Evolutionary conservation across 768 basidiomycete genomes (phyloP), one percentile per base, ranked within the genome.

Genomic region (Agaricus subrufescens): DNA sequence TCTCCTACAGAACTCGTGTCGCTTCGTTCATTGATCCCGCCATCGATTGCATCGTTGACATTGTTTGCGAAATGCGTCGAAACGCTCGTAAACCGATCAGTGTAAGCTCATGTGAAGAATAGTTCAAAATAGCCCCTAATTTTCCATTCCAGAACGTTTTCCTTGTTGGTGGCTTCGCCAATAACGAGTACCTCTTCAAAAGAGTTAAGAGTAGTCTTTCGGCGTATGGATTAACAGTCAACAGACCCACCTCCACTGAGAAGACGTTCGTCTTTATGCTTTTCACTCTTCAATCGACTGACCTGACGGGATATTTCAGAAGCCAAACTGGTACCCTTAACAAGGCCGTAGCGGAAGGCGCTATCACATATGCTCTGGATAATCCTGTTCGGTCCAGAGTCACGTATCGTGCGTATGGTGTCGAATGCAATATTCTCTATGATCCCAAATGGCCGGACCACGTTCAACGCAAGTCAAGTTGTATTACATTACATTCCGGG

Each of bases 161-260:
- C 43, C 68, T 82, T 1, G 78, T 81, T 5, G 80, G 80, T 23
- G 80, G 79, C 0, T 82, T 81, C 61, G 75, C 76, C 15, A 75
- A 76, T 1, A 80, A 74, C 53, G 74, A 77, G 45, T 80, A 75
- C 71, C 62, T 81, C 14, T 75, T 72, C 59, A 58, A 67, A 1
- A 63, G 68, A 52, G 68, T 82, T 2, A 73, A 72, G 52, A 64
- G 58, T 50, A 58, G 66, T 14, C 63, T 81, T 8, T 66, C 66
- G 9, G 50, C 65, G 3, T 58, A 66, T 0, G 70, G 72, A 39
- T 61, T 78, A 34, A 66, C 59, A 27, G 58, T 80, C 10, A 72
- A 70, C 55, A 67, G 75, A n/a, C 80, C 79, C 0, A 77, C 73
- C 69, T 27, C 73, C 75, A 47, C 67, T 47, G 27, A 3, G 9